These are phyloP conservation scores for Yamadazyma dendronema DNA, from an alignment of 1,139 yeast species.

Conservation along the genomic window DNA sequence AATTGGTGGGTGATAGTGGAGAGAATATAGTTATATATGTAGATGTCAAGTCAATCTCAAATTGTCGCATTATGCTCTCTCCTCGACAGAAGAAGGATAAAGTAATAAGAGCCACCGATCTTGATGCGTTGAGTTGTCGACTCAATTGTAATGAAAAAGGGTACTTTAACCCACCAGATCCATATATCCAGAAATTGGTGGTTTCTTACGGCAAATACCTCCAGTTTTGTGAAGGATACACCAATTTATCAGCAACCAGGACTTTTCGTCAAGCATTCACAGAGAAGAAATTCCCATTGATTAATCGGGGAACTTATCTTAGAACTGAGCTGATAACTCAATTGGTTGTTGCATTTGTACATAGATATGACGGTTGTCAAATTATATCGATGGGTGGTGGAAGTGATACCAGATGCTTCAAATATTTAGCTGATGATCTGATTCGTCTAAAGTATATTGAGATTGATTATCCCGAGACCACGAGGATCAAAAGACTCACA, in stretches of 20 bases:
- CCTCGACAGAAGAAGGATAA: conserved; percentile 44
- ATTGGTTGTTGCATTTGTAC: conserved; percentile 51
- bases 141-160: conserved; percentile 52
- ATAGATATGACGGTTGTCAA: conserved; percentile 42
- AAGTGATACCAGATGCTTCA: conserved; percentile 80
- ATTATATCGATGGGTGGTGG: conserved; percentile 92
- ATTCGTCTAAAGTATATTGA: conserved; percentile 66
- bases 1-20: conserved; percentile 76
- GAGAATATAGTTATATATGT: conserved; percentile 13
- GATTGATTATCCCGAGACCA: conserved; percentile 69
- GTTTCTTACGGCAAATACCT: conserved; percentile 37
- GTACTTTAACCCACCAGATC: conserved; percentile 54
- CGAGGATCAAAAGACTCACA: conserved; percentile 57
- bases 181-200: conserved; percentile 43
- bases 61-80: conserved; percentile 26
- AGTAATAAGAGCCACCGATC: conserved; percentile 69
- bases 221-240: conserved; percentile 40
- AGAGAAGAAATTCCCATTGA: conserved; percentile 68
- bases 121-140: conserved; percentile 81
- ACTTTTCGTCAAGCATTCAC: conserved; percentile 38
- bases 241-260: conserved; percentile 40
- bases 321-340: conserved; percentile 64
- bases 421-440: conserved; percentile 28
- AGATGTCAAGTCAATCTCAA: neutral
- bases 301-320: conserved; percentile 78